Evolutionary conservation across 129 eudicot species (phyloP), one percentile per base, ranked within the genome.

Genomic region (Glebionis coronaria): DNA sequence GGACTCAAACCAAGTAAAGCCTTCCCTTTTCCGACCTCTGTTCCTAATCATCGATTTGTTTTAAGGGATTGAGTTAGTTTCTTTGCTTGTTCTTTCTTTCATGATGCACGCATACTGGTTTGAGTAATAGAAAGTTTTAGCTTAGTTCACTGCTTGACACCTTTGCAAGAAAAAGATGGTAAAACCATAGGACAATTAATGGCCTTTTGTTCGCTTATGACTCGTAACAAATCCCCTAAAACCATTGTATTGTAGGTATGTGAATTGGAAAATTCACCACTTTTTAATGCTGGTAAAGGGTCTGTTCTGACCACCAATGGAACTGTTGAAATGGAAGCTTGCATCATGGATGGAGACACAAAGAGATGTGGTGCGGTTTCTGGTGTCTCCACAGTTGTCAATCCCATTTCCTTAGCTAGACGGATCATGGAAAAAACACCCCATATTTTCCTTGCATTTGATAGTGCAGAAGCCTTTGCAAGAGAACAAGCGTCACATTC

Each of bases 401-500:
- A 93, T 82, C 75, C 97, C 56, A 73, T 89, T 15, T 88, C 97
- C 55, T 61, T 93, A 42, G 99, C 97, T 7, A 80, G 99, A 51
- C 73, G 69, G 56, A 79, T 93, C 63, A 93, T 93, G 97, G 99
- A 89, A 63, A 89, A 86, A 81, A 93, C 97, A 70, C 95, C 95
- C 64, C 99, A 93, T 73, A 81, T 93, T 44, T 93, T 82, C 76
- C 97, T 93, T 69, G 99, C 78, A 10, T 93, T 93, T 73, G 90
- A 80, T 58, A 97, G 99, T 11, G 97, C 99, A 0, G 98, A 93
- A 74, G 89, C 84, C 46, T 89, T 93, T 77, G 99, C 99, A 68
- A 84, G 92, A 82, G 85, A 93, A 70, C 97, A 93, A 73, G 99
- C 80, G 12, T 29, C 12, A n/a, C 9, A 58, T 55, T 44, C 63